phyloP scores from a whole-genome alignment of 805 yeast genomes.

The Ogataea wickerhamii region DNA sequence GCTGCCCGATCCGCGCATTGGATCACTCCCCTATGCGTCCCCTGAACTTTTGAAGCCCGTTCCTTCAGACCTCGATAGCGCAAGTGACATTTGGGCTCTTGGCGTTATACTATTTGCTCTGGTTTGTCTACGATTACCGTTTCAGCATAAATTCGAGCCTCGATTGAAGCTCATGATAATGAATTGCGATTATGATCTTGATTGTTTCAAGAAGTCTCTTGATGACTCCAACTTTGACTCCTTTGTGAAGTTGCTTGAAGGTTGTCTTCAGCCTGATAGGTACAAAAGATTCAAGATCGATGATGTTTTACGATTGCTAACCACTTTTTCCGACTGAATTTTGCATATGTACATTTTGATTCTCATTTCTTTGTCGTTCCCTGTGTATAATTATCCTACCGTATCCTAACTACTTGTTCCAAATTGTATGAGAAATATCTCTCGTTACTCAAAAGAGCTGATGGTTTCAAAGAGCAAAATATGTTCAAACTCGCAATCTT shows the following conservation, averaged over 20 bases:
- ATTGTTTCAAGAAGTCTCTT: conserved; percentile 31
- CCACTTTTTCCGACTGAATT: not conserved
- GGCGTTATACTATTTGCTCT: conserved; percentile 77
- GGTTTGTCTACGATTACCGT: conserved; percentile 72
- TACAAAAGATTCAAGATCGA: conserved; percentile 51
- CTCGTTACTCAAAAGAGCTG: conserved; percentile 29
- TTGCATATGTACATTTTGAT: conserved; percentile 1
- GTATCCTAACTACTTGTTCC: no score
- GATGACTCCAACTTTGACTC: conserved; percentile 16
- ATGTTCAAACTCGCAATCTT: conserved; percentile 16
- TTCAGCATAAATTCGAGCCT: conserved; percentile 81
- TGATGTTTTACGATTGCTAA: conserved; percentile 27
- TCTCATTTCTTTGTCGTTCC: not conserved
- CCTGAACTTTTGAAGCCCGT: conserved; percentile 73
- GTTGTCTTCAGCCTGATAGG: conserved; percentile 52
- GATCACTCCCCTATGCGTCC: conserved; percentile 89
- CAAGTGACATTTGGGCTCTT: conserved; percentile 87
- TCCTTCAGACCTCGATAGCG: conserved; percentile 56
- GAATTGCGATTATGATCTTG: conserved; percentile 57
- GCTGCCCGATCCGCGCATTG: conserved; percentile 67
- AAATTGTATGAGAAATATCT: no score
- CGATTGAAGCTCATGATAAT: conserved; percentile 68
- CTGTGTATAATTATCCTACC: not conserved
- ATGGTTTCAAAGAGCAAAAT: conserved; percentile 37
- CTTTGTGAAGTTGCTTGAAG: conserved; percentile 36